phyloP scores from a whole-genome alignment of 2,329 filamentous ascomycete genomes.

The Dissoconium aciculare region DNA sequence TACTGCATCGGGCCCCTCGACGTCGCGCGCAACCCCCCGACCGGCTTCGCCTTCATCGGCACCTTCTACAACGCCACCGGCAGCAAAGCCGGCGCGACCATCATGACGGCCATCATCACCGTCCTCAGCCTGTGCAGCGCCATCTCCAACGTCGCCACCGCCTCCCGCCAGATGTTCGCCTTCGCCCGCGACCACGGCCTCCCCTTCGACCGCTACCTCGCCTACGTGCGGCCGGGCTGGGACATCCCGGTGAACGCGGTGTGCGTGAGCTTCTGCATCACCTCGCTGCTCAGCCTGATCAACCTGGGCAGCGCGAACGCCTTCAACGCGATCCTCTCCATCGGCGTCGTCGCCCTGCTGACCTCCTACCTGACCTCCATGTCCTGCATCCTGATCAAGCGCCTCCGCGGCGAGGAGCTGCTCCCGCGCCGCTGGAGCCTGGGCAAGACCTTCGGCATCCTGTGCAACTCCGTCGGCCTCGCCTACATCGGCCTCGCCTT shows the following conservation, averaged over 20 bases:
- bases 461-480: conserved; percentile 14
- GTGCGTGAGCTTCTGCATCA: conserved; percentile 12
- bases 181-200: conserved; percentile 32
- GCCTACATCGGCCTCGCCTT: conserved; percentile 13
- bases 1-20: conserved; percentile 25
- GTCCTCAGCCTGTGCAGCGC: conserved; percentile 27
- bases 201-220: conserved; percentile 21
- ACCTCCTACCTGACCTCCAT: conserved; percentile 17
- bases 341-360: conserved; percentile 24
- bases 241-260: conserved; percentile 19
- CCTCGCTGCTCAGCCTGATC: conserved; percentile 13
- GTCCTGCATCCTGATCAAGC: conserved; percentile 15
- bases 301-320: conserved; percentile 27
- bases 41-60: conserved; percentile 19
- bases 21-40: conserved; percentile 12
- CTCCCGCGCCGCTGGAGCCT: conserved; percentile 15
- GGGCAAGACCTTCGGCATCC: conserved; percentile 12
- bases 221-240: conserved; percentile 13
- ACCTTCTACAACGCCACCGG: conserved; percentile 26
- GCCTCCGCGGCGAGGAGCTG: conserved; percentile 15
- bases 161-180: conserved; percentile 29
- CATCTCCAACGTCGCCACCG: conserved; percentile 26
- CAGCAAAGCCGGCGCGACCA: conserved; percentile 21
- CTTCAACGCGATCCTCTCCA: conserved; percentile 28
- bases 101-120: conserved; percentile 24